Evolutionary conservation across 2,329 filamentous ascomycete genomes (phyloP).

Genomic region (Dendryphion nanum): DNA sequence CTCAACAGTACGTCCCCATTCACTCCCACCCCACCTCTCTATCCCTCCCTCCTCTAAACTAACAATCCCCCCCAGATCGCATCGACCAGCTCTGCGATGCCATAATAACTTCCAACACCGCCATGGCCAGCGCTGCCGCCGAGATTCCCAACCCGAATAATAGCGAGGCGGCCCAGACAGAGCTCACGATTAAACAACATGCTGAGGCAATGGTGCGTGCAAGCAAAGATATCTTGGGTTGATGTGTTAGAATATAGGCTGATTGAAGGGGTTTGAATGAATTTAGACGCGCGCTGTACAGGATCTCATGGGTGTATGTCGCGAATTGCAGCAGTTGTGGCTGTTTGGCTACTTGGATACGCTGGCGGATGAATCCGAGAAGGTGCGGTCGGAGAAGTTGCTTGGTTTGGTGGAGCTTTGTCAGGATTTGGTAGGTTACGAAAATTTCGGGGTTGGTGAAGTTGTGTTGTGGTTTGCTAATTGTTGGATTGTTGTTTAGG

Average conservation of each 20-base stretch:
- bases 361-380: too few relatives aligned
- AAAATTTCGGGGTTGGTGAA: too few relatives aligned
- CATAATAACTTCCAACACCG: conserved; percentile 54
- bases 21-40: too few relatives aligned
- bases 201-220: conserved; percentile 57
- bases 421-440: too few relatives aligned
- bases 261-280: background rate
- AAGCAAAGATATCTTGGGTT: too few relatives aligned
- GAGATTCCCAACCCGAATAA: conserved; percentile 53
- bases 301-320: conserved; percentile 60
- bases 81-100: conserved; percentile 41
- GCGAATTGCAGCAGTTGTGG: conserved; percentile 66
- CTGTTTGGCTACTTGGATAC: conserved; percentile 64
- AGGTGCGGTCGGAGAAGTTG: too few relatives aligned
- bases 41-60: too few relatives aligned
- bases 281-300: conserved; percentile 58
- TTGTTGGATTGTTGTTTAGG: too few relatives aligned
- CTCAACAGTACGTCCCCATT: too few relatives aligned
- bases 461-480: too few relatives aligned
- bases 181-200: conserved; percentile 59
- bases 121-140: conserved; percentile 55
- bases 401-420: too few relatives aligned
- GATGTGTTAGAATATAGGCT: background rate
- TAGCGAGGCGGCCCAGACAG: conserved; percentile 56
- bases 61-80: conserved; percentile 25